Conservation (phyloP, 1,139 yeast genomes). For the Debaryomyces udenii region DNA sequence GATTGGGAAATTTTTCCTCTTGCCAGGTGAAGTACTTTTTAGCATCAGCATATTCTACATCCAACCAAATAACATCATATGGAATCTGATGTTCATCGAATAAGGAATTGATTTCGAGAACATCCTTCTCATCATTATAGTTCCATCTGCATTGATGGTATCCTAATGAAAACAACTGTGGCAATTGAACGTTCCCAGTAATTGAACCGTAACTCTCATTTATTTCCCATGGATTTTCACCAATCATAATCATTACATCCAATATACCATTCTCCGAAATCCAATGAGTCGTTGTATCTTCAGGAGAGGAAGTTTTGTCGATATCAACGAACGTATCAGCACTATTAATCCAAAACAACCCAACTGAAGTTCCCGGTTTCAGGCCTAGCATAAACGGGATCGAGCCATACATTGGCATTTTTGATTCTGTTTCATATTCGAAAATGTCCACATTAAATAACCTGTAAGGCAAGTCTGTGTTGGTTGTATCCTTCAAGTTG, state of each 20-base stretch:
- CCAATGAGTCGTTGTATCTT: constrained; percentile 71
- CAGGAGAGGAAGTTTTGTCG: constrained; percentile 31
- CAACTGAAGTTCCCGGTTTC: constrained; percentile 61
- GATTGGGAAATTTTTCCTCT: constrained; percentile 70
- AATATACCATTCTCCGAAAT: constrained; percentile 87
- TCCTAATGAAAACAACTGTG: constrained; percentile 79
- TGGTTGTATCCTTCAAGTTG: constrained; percentile 67
- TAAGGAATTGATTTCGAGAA: constrained; percentile 63
- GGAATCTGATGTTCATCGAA: constrained; percentile 82
- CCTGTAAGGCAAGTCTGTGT: constrained; percentile 68
- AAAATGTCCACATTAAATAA: constrained; percentile 91
- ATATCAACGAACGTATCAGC: constrained; percentile 94
- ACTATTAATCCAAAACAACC: constrained; percentile 87
- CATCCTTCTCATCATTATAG: constrained; percentile 86
- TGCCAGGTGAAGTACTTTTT: constrained; percentile 95
- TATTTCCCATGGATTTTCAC: constrained; percentile 61
- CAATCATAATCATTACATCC: constrained; percentile 74
- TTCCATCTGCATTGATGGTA: constrained; percentile 99
- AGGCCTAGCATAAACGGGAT: constrained; percentile 85
- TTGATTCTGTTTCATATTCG: constrained; percentile 82
- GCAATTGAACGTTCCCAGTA: constrained; percentile 80
- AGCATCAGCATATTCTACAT: constrained; percentile 84
- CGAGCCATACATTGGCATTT: constrained; percentile 91
- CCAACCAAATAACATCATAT: constrained; percentile 93
- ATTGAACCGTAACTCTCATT: constrained; percentile 64